These are phyloP conservation scores for Geranium incanum DNA, from an alignment of 441 rosid genomes.

Conservation along the genomic window DNA sequence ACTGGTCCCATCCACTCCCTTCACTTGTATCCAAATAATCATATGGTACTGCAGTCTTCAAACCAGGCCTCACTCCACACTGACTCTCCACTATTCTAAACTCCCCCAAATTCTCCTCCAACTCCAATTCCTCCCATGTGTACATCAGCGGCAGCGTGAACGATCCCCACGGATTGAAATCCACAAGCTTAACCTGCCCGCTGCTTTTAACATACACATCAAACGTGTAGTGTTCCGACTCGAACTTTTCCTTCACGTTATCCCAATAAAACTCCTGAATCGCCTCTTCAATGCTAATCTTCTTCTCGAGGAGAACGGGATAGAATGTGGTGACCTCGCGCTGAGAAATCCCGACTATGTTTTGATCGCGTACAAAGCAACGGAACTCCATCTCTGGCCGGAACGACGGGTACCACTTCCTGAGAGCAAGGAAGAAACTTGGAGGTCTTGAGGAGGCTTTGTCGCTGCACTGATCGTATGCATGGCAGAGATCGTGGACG, in stretches of 20 bases:
- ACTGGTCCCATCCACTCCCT: constrained; percentile 79
- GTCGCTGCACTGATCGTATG: constrained; percentile 58
- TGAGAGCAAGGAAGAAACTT: constrained; percentile 63
- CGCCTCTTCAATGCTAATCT: constrained; percentile 27
- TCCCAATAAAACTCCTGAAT: constrained; percentile 40
- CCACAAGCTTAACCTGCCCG: constrained; percentile 47
- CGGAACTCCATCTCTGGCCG: constrained; percentile 71
- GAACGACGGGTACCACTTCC: constrained; percentile 64
- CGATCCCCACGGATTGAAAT: constrained; percentile 77
- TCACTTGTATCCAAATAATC: constrained; percentile 59
- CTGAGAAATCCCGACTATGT: constrained; percentile 57
- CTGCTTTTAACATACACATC: constrained; percentile 53
- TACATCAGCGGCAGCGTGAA: constrained; percentile 61
- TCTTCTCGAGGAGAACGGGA: constrained; percentile 42
- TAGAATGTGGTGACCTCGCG: constrained; percentile 77
- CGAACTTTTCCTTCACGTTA: constrained; percentile 39
- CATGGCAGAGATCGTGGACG: constrained; percentile 61
- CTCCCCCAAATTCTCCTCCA: constrained; percentile 26
- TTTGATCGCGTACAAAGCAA: constrained; percentile 48
- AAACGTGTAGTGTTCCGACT: constrained; percentile 52
- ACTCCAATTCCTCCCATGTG: constrained; percentile 64
- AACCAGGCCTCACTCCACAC: constrained; percentile 54
- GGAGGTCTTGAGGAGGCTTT: constrained; percentile 42
- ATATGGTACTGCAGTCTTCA: constrained; percentile 70
- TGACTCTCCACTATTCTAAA: constrained; percentile 58